Conservation (phyloP, 495 filamentous ascomycete species). For the Ascobolus immersus region DNA sequence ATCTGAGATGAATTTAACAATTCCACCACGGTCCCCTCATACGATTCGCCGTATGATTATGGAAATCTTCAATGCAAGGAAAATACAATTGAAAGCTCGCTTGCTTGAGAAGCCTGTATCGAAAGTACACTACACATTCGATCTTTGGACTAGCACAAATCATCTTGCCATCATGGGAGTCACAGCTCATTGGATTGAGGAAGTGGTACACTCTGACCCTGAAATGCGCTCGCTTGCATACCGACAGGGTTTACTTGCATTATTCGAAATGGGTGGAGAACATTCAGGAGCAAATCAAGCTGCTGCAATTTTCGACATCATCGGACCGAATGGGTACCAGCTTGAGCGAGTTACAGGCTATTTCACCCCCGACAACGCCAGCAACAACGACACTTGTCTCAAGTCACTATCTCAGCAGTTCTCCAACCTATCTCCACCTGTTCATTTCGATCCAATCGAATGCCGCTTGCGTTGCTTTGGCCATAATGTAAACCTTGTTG, state of each 20-base stretch:
- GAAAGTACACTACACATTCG: neutral
- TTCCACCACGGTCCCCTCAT: too few species aligned
- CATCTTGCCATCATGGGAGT: constrained; percentile 1
- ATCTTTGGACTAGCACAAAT: constrained; percentile 4
- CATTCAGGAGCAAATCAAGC: constrained; percentile 7
- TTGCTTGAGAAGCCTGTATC: too few species aligned
- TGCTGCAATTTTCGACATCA: constrained; percentile 1
- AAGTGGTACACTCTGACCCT: too few species aligned
- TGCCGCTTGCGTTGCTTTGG: constrained; percentile 6
- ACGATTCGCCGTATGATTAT: too few species aligned
- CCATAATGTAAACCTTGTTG: constrained; percentile 6
- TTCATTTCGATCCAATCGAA: constrained; percentile 6
- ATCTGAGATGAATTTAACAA: too few species aligned
- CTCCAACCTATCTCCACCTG: neutral
- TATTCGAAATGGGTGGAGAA: neutral
- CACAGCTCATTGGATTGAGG: constrained; percentile 2
- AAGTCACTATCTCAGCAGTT: neutral
- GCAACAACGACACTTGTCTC: constrained; percentile 6
- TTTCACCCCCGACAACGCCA: constrained; percentile 9
- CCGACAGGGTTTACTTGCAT: too few species aligned
- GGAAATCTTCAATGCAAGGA: too few species aligned
- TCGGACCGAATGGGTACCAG: constrained; percentile 5
- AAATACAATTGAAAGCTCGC: too few species aligned
- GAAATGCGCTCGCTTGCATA: too few species aligned
- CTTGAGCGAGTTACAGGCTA: constrained; percentile 5